A percentile compares a stretch with the other conserved stretches of the same genome.
phyloP scores from a whole-genome alignment of 257 asterid species.

The Ballota nigra region DNA sequence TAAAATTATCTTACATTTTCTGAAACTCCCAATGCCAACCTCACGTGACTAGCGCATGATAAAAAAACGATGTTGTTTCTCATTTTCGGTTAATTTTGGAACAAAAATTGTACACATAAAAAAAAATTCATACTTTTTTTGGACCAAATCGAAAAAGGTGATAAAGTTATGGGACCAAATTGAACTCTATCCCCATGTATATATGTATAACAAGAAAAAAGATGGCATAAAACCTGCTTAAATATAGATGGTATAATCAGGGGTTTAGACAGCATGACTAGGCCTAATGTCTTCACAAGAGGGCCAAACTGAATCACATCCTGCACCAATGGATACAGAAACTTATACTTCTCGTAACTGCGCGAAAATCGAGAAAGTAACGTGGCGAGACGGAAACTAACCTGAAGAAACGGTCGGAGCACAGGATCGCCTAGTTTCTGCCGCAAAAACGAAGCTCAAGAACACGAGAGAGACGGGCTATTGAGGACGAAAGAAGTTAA shows the following conservation, averaged over 20 bases:
- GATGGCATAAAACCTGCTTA: conserved; percentile 51
- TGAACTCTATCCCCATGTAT: too few species aligned
- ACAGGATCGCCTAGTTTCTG: conserved; percentile 95
- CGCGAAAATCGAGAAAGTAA: conserved; percentile 3
- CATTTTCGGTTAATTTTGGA: too few species aligned
- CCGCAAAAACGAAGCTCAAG: background rate
- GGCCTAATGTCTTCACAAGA: conserved; percentile 82
- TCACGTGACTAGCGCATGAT: too few species aligned
- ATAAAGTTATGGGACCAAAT: too few species aligned
- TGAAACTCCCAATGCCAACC: too few species aligned
- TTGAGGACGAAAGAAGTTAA: background rate
- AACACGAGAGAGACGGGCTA: background rate
- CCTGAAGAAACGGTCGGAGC: conserved; percentile 98
- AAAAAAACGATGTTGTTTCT: too few species aligned
- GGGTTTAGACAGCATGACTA: conserved; percentile 70
- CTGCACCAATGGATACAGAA: conserved; percentile 32
- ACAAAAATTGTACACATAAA: too few species aligned
- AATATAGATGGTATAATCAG: conserved; percentile 76
- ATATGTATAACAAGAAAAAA: background rate
- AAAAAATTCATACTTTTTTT: too few species aligned
- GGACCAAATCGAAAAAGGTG: too few species aligned
- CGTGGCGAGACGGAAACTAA: conserved; percentile 7
- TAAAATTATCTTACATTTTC: too few species aligned
- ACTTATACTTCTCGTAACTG: conserved; percentile 5
- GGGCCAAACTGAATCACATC: conserved; percentile 97